Conservation (phyloP, 805 yeast species). For the Kuraishia borneana region DNA sequence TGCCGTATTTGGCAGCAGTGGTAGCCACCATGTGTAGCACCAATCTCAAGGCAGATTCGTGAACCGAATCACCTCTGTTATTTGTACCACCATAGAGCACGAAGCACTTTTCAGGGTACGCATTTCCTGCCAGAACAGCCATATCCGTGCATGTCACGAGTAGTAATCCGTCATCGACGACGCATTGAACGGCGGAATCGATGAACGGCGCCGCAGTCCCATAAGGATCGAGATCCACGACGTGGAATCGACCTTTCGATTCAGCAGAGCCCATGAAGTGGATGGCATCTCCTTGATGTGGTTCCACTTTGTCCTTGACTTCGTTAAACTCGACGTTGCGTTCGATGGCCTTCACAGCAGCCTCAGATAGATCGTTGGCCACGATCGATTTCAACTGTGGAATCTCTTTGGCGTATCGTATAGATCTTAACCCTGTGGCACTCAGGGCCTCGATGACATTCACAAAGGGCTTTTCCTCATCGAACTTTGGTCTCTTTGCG, state of each 20-base stretch:
- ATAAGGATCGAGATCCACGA: slow-evolving; percentile 91
- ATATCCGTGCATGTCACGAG: slow-evolving; percentile 94
- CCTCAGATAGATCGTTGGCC: slow-evolving; percentile 83
- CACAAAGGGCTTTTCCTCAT: slow-evolving; percentile 25
- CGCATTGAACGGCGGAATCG: slow-evolving; percentile 79
- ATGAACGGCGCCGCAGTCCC: slow-evolving; percentile 96
- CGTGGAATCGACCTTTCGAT: slow-evolving; percentile 49
- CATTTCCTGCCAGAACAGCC: slow-evolving; percentile 90
- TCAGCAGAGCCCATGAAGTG: slow-evolving; percentile 52
- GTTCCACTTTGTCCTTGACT: slow-evolving; percentile 41
- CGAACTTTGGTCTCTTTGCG: slow-evolving; percentile 3
- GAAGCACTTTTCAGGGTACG: slow-evolving; percentile 94
- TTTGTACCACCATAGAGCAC: slow-evolving; percentile 92
- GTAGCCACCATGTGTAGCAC: slow-evolving; percentile 66
- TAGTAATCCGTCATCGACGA: slow-evolving; percentile 77
- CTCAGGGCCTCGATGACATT: slow-evolving; percentile 81
- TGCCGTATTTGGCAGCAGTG: slow-evolving; percentile 85
- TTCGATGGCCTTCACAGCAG: slow-evolving; percentile 75
- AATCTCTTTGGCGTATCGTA: slow-evolving; percentile 86
- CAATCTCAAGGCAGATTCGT: slow-evolving; percentile 85
- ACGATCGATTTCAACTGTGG: slow-evolving; percentile 62
- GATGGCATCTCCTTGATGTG: slow-evolving; percentile 88
- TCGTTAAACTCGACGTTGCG: slow-evolving; percentile 61
- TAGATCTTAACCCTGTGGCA: slow-evolving; percentile 92
- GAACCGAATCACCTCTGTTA: slow-evolving; percentile 76